Percentiles rank a stretch among this genome's conserved stretches.
Conservation (phyloP, 805 yeast species). For the Myxozyma kluyveri region DNA sequence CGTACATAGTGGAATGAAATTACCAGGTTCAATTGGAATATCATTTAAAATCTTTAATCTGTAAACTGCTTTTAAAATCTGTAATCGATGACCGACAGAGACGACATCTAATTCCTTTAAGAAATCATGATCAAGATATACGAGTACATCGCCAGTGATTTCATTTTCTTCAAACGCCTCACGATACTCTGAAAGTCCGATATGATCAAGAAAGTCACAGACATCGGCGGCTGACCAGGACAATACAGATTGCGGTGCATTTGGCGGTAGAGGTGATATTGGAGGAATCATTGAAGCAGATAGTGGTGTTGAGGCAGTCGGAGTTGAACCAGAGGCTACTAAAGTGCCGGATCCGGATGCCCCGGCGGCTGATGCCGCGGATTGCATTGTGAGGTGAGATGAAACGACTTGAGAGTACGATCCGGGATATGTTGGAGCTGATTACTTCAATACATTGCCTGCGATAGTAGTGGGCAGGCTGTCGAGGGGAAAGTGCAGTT, state of each 20-base stretch:
- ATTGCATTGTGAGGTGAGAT: no score
- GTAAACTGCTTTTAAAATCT: conserved; percentile 58
- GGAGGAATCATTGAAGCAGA: conserved; percentile 45
- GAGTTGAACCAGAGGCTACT: no score
- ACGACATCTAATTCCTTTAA: conserved; percentile 68
- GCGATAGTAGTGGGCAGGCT: no score
- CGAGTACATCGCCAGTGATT: conserved; percentile 69
- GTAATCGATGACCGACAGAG: conserved; percentile 54
- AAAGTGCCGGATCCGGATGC: no score
- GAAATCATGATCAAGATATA: conserved; percentile 66
- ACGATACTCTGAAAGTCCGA: conserved; percentile 22
- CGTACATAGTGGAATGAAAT: conserved; percentile 28
- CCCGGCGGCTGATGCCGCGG: no score
- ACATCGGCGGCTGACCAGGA: conserved; percentile 26
- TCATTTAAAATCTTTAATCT: conserved; percentile 44
- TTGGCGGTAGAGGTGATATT: not conserved
- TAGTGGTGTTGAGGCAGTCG: conserved; percentile 42
- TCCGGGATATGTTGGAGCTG: no score
- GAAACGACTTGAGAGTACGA: no score
- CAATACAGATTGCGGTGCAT: conserved; percentile 7
- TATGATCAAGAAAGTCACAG: conserved; percentile 17
- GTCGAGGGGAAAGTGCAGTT: no score
- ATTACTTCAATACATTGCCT: no score
- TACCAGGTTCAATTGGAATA: conserved; percentile 31
- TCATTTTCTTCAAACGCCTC: conserved; percentile 47